Evolutionary conservation across 2,329 filamentous ascomycete species (phyloP).

Genomic region (Aspergillus glaucus): DNA sequence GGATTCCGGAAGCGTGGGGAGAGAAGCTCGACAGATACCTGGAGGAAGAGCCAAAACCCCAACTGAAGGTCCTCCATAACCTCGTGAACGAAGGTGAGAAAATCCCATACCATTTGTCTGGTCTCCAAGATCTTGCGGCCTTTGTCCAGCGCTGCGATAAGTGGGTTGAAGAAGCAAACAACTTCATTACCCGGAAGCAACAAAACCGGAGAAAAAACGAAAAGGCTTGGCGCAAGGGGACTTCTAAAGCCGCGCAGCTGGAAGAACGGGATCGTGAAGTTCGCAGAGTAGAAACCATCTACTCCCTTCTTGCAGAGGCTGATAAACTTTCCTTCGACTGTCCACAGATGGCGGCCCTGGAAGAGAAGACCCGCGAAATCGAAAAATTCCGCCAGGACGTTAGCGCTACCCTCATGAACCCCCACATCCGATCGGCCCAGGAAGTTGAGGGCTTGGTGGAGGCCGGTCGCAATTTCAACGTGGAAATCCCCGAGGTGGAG

Average conservation of each 20-base stretch:
- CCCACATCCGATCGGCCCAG: conserved; percentile 57
- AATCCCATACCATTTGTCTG: conserved; percentile 83
- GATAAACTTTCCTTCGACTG: conserved; percentile 89
- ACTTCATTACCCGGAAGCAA: conserved; percentile 94
- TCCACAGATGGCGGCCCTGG: conserved; percentile 77
- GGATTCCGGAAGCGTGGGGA: conserved; percentile 79
- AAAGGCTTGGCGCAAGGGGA: conserved; percentile 70
- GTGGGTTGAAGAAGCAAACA: conserved; percentile 95
- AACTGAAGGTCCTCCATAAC: conserved; percentile 76
- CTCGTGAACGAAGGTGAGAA: conserved; percentile 90
- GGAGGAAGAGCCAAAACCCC: conserved; percentile 75
- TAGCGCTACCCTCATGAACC: conserved; percentile 61
- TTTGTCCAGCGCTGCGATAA: conserved; percentile 97
- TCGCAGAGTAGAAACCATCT: conserved; percentile 82
- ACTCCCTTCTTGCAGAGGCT: conserved; percentile 74
- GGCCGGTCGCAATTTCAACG: conserved; percentile 78
- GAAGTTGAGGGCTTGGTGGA: conserved; percentile 90
- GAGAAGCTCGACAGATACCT: conserved; percentile 81
- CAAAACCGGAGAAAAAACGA: conserved; percentile 95
- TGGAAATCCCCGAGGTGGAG: conserved; percentile 85
- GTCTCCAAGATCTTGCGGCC: conserved; percentile 70
- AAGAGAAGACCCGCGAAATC: conserved; percentile 79
- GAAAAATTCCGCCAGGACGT: conserved; percentile 76
- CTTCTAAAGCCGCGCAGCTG: conserved; percentile 66
- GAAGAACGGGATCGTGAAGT: conserved; percentile 80